Base-by-base conservation (phyloP, 805 yeast genomes). In the Candida tibetensis region DNA sequence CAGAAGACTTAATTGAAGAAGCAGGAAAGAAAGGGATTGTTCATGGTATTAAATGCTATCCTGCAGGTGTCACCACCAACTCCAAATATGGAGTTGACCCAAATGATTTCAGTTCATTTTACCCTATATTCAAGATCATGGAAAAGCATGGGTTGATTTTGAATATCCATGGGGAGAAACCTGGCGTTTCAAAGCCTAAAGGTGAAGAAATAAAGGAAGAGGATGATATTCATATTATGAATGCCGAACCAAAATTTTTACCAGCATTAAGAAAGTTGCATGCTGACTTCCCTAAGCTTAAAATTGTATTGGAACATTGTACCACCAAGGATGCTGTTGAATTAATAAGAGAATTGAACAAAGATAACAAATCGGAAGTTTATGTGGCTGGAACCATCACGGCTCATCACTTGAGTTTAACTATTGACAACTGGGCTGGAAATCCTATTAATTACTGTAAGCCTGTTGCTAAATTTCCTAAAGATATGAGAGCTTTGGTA, bases 61-160 rank as follows among this genome's bases (percentile, higher is more conserved):
- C 99, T 29, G 97, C 98, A 2, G 99, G 99, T 31, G 99, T 93
- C 22, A 93, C 99, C n/a, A 93, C 99, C 28, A 93, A 93, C 66
- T 88, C 96, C 7, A 63, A 76, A 34, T 85, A 82, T 3, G 99
- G 99, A 35, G 96, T 93, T 17, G 93, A 85, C 59, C 95, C 95
- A 17, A 87, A 89, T 52, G 95, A 91, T 54, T 93, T 93, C 63
- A 76, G 83, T 33, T 80, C 75, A 4, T 93, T 90, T 53, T 93
- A 89, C 59, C 95, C 96, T 4, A 74, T 93, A 7, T 93, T 93
- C 57, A 74, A 84, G 54, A 95, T 87, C 10, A 82, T 93, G 91
- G 83, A 91, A 62, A 74, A 78, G 46, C 76, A 85, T 45, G 74
- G 76, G 35, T 62, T 93, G 57, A 83, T 93, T 7, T 74, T 93